Evolutionary conservation across 140 eudicot genomes (phyloP).

Genomic region (Cichorium intybus): DNA sequence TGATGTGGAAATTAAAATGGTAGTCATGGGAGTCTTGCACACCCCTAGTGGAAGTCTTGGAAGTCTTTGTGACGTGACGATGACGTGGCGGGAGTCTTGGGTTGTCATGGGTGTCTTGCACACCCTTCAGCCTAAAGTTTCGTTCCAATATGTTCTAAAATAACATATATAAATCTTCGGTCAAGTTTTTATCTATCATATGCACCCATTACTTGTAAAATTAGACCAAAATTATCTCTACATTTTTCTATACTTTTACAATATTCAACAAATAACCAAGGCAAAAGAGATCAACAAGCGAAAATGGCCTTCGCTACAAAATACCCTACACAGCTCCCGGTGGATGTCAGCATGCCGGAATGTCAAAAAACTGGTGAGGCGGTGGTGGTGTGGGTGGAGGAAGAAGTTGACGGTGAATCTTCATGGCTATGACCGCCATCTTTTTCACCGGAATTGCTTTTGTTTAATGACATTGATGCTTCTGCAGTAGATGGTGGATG

Average conservation of each 20-base stretch:
- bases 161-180: background rate
- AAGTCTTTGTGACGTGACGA: too few relatives aligned
- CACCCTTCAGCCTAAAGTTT: too few relatives aligned
- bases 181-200: constrained; percentile 8
- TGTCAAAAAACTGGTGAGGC: constrained; percentile 47
- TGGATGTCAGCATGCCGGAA: background rate
- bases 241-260: constrained; percentile 27
- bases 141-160: background rate
- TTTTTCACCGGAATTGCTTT: constrained; percentile 30
- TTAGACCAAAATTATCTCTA: constrained; percentile 23
- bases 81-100: too few relatives aligned
- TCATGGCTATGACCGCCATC: constrained; percentile 37
- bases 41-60: too few relatives aligned
- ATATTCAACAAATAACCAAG: constrained; percentile 16
- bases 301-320: constrained; percentile 18
- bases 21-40: too few relatives aligned
- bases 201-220: constrained; percentile 17
- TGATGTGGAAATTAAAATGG: too few relatives aligned
- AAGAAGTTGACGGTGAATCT: constrained; percentile 61
- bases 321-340: constrained; percentile 34
- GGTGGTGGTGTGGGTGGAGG: constrained; percentile 65
- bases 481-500: constrained; percentile 37
- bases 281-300: constrained; percentile 3
- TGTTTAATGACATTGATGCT: constrained; percentile 30
- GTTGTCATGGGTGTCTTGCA: too few relatives aligned